Conservation (phyloP, 2,329 filamentous ascomycete species). For the Drechslera avenae region DNA sequence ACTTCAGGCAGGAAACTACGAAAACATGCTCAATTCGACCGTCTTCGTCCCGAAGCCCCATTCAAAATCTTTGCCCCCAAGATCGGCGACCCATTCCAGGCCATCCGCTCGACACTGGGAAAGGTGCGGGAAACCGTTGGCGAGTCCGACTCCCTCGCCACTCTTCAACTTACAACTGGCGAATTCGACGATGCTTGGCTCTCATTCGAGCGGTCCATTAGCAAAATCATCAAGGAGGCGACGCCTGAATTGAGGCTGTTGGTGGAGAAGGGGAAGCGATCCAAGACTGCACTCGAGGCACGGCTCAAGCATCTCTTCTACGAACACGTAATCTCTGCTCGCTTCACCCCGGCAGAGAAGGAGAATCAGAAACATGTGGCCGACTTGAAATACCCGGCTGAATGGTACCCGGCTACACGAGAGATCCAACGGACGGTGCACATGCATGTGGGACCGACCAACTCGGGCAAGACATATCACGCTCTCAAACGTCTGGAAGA, state of each 20-base stretch:
- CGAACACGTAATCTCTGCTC: slow-evolving; percentile 37
- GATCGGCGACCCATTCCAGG: not conserved
- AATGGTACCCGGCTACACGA: slow-evolving; percentile 90
- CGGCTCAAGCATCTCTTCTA: slow-evolving; percentile 73
- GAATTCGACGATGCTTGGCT: slow-evolving; percentile 38
- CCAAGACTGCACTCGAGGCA: slow-evolving; percentile 45
- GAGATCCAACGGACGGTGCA: slow-evolving; percentile 81
- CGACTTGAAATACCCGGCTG: slow-evolving; percentile 85
- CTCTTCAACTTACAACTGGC: slow-evolving; percentile 30
- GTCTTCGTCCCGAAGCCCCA: not conserved
- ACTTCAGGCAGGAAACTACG: not conserved
- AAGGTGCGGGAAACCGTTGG: slow-evolving; percentile 22
- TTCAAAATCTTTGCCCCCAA: not conserved
- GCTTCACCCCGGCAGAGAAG: slow-evolving; percentile 45
- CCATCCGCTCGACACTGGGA: slow-evolving; percentile 18
- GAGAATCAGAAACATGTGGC: slow-evolving; percentile 59
- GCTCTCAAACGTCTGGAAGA: slow-evolving; percentile 83
- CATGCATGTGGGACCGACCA: slow-evolving; percentile 93
- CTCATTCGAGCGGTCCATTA: slow-evolving; percentile 29
- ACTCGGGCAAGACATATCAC: slow-evolving; percentile 97
- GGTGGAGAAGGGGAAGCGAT: slow-evolving; percentile 15
- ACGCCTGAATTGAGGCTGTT: slow-evolving; percentile 24
- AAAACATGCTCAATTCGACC: not conserved
- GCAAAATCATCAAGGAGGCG: slow-evolving; percentile 27
- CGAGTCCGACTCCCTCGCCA: slow-evolving; percentile 30